Percentiles rank a stretch among this genome's conserved stretches.
Evolutionary conservation across 163 green algal genomes (phyloP).

Genomic region (Volvox carteri): DNA sequence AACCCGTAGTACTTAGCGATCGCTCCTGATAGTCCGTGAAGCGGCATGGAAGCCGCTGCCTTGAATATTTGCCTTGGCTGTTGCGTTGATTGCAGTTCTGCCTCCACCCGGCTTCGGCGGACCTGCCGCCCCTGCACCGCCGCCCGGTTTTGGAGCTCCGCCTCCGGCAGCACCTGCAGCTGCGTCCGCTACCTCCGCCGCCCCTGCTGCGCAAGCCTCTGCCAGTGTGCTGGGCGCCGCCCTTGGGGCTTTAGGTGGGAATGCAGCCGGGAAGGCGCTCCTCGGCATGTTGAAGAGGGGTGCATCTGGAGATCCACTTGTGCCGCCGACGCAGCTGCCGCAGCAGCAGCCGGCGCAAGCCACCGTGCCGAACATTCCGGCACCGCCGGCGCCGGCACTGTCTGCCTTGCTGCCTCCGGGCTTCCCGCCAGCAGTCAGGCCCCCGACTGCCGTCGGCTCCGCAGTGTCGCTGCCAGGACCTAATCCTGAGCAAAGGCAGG

Average conservation of each 20-base stretch:
- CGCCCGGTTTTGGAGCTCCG: slow-evolving; percentile 33
- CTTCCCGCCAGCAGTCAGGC: neutral
- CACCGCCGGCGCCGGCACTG: neutral
- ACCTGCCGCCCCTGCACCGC: neutral
- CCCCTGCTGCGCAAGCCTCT: neutral
- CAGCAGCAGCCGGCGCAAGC: neutral
- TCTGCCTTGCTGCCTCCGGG: neutral
- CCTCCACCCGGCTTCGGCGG: slow-evolving; percentile 36
- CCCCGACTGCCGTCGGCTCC: neutral
- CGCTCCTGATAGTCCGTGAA: too few species aligned
- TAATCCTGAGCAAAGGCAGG: neutral
- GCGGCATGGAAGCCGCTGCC: too few species aligned
- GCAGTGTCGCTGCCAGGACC: neutral
- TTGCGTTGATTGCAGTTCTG: neutral
- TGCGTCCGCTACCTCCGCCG: neutral
- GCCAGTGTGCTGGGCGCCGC: neutral
- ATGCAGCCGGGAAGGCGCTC: slow-evolving; percentile 39
- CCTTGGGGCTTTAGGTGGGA: neutral
- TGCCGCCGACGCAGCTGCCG: neutral
- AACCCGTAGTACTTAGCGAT: too few species aligned
- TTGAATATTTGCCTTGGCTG: neutral
- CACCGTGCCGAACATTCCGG: neutral
- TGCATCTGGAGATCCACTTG: neutral
- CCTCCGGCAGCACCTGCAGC: neutral
- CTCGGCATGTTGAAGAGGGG: slow-evolving; percentile 55